These are phyloP conservation scores for Xylaria sp. DNA, from an alignment of 2,329 filamentous ascomycete species.

Conservation along the genomic window DNA sequence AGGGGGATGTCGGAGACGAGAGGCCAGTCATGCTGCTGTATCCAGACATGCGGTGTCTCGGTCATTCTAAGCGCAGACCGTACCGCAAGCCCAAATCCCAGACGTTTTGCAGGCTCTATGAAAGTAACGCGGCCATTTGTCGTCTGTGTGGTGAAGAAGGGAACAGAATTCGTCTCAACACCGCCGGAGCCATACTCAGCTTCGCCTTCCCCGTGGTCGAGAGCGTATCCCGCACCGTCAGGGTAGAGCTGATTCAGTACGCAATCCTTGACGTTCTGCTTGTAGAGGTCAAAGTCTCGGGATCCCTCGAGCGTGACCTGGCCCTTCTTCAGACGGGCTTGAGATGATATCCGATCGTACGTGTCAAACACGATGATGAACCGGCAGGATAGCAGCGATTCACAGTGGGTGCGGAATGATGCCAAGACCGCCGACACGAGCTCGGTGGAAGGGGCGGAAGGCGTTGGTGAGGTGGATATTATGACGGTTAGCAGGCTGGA, in stretches of 20 bases:
- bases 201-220: constrained; percentile 31
- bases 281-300: constrained; percentile 47
- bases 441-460: constrained; percentile 56
- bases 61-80: constrained; percentile 52
- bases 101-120: constrained; percentile 48
- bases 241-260: constrained; percentile 38
- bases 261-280: constrained; percentile 49
- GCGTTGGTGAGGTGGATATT: constrained; percentile 59
- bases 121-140: constrained; percentile 46
- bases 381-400: constrained; percentile 43
- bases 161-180: constrained; percentile 42
- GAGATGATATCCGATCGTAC: constrained; percentile 49
- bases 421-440: constrained; percentile 50
- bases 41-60: constrained; percentile 56
- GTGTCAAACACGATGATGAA: constrained; percentile 57
- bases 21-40: constrained; percentile 62
- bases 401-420: constrained; percentile 50
- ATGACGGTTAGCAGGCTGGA: constrained; percentile 45
- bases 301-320: constrained; percentile 52
- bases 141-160: constrained; percentile 41
- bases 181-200: constrained; percentile 52
- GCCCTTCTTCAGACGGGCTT: constrained; percentile 56
- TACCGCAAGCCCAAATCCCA: constrained; percentile 58
- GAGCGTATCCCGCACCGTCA: not conserved
- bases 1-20: constrained; percentile 51